A percentile compares a stretch with the other conserved stretches of the same genome.
Conservation (phyloP, 768 basidiomycete genomes). For the Termitomyces sp. region DNA sequence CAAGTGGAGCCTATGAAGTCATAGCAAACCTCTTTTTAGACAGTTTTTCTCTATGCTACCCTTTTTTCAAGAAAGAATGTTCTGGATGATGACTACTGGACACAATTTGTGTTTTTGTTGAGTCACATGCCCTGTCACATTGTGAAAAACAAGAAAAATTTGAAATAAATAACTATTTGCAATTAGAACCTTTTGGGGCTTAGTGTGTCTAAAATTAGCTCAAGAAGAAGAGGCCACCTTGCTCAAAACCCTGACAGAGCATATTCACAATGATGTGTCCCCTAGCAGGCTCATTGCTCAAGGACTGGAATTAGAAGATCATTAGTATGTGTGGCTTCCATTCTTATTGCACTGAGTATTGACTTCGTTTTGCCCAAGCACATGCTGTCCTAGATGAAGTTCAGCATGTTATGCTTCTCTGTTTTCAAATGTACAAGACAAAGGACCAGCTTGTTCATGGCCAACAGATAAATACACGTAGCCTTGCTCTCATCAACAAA, state of each 20-base stretch:
- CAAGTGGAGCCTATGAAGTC: too few relatives aligned
- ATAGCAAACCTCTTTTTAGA: too few relatives aligned
- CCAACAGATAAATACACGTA: constrained; percentile 21
- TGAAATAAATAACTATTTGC: too few relatives aligned
- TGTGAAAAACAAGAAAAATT: too few relatives aligned
- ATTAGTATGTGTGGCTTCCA: background rate
- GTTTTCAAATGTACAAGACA: constrained; percentile 23
- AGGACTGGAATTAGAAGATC: constrained; percentile 10
- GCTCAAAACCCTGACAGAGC: background rate
- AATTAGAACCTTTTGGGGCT: too few relatives aligned
- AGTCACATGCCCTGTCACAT: too few relatives aligned
- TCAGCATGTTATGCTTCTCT: constrained; percentile 22
- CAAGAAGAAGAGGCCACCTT: constrained; percentile 6
- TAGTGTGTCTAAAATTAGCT: too few relatives aligned
- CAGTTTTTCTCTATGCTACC: too few relatives aligned
- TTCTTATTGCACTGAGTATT: constrained; percentile 16
- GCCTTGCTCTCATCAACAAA: constrained; percentile 12
- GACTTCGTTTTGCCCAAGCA: constrained; percentile 25
- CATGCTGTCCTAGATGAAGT: constrained; percentile 23
- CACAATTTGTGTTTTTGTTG: too few relatives aligned
- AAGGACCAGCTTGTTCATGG: constrained; percentile 24
- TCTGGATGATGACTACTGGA: too few relatives aligned
- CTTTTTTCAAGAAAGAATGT: too few relatives aligned
- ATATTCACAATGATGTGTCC: constrained; percentile 8
- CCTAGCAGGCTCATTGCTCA: constrained; percentile 21